Percentiles rank a stretch among this genome's conserved stretches.
Conservation (phyloP, 164 flowering plant species). For the Aristolochia fimbriata region DNA sequence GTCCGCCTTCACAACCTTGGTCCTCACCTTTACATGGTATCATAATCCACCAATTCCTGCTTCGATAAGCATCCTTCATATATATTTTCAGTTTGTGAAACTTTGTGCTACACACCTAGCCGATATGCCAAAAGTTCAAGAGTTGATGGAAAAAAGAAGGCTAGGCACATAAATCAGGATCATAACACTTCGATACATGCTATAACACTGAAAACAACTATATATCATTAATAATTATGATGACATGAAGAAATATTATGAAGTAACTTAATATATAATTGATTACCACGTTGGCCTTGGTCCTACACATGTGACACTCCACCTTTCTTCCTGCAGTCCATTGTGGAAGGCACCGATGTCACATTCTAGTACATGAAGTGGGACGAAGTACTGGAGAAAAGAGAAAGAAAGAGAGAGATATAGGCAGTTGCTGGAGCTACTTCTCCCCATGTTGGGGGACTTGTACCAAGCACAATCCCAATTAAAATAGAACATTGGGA, state of each 20-base stretch:
- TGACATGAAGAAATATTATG: not conserved
- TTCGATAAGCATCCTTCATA: slow-evolving; percentile 24
- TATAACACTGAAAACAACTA: slow-evolving; percentile 26
- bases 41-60: slow-evolving; percentile 27
- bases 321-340: slow-evolving; percentile 19
- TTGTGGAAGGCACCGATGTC: slow-evolving; percentile 6
- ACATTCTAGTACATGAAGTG: slow-evolving; percentile 12
- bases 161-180: no score
- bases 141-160: no score
- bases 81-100: no score
- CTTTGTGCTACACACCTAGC: no score
- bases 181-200: no score
- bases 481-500: no score
- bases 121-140: no score
- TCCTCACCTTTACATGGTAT: slow-evolving; percentile 5
- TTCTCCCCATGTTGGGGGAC: no score
- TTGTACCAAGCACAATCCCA: no score
- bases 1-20: slow-evolving; percentile 18
- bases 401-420: no score
- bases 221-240: not conserved
- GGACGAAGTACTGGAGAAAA: not conserved
- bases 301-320: slow-evolving; percentile 7
- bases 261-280: not conserved
- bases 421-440: no score
- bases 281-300: slow-evolving; percentile 18